phyloP scores from a whole-genome alignment of 2,329 filamentous ascomycete genomes.

The Ustilaginoidea virens region DNA sequence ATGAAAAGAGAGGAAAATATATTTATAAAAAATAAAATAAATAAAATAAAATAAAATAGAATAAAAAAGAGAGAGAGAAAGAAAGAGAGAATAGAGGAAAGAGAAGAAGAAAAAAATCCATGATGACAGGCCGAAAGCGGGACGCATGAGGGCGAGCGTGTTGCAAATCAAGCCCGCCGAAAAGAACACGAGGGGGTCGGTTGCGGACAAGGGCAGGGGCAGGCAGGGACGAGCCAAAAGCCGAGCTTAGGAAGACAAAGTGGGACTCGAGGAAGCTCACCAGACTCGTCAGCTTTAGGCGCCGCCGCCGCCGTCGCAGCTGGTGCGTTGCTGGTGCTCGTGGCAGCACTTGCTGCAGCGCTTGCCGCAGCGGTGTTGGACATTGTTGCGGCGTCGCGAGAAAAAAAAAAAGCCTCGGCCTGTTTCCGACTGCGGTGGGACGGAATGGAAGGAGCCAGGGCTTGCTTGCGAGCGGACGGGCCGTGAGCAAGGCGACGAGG shows the following conservation, averaged over 20 bases:
- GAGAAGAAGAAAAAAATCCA: conserved; percentile 6
- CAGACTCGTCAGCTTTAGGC: conserved; percentile 22
- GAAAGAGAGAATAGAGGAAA: conserved; percentile 3
- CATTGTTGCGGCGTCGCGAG: conserved; percentile 16
- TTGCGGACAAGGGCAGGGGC: no score
- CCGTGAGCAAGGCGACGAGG: no score
- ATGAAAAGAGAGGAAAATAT: background rate
- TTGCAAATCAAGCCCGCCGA: no score
- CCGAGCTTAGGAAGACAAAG: no score
- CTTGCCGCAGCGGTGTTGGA: conserved; percentile 21
- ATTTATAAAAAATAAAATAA: background rate
- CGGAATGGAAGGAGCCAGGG: no score
- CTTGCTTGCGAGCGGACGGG: no score
- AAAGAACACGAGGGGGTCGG: no score
- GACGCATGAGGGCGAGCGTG: no score
- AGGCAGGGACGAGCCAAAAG: no score
- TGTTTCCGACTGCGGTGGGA: no score
- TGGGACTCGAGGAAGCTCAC: conserved; percentile 16
- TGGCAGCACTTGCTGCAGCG: conserved; percentile 13
- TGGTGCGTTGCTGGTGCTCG: conserved; percentile 10
- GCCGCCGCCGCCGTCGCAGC: background rate
- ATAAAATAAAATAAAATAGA: background rate
- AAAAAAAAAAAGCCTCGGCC: no score
- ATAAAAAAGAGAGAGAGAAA: background rate
- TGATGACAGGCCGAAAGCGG: conserved; percentile 18